Evolutionary conservation across 352 stramenopile genomes (phyloP).

Genomic region (Globisporangium cylindrosporum): DNA sequence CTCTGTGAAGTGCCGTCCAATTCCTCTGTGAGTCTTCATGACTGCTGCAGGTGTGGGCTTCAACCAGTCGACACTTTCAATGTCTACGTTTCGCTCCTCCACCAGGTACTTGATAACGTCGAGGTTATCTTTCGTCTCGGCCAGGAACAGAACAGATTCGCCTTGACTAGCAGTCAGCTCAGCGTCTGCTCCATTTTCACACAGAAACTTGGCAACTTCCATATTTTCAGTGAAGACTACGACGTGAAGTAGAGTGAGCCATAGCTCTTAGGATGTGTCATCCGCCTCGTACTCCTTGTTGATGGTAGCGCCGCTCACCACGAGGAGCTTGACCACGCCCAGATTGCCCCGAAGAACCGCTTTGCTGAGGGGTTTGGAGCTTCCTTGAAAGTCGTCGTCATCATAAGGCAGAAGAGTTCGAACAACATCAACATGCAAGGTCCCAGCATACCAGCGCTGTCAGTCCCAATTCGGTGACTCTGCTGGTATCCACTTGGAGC

Average conservation of each 20-base stretch:
- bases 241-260: neutral
- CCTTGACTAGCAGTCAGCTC: neutral
- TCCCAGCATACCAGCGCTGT: neutral
- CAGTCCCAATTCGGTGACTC: neutral
- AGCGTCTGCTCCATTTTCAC: neutral
- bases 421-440: neutral
- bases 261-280: neutral
- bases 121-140: neutral
- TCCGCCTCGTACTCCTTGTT: neutral
- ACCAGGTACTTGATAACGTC: neutral
- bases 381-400: neutral
- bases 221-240: neutral
- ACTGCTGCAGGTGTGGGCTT: neutral
- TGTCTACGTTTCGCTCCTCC: neutral
- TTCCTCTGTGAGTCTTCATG: neutral
- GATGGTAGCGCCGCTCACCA: neutral
- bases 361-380: neutral
- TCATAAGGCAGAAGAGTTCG: neutral
- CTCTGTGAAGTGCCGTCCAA: too few relatives aligned
- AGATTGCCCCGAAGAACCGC: neutral
- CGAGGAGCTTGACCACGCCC: neutral
- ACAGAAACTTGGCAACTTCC: neutral
- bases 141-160: neutral
- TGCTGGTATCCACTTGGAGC: neutral
- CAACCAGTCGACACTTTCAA: neutral